Conservation (phyloP, 2,329 filamentous ascomycete species). For the Pseudofabraea citricarpa region DNA sequence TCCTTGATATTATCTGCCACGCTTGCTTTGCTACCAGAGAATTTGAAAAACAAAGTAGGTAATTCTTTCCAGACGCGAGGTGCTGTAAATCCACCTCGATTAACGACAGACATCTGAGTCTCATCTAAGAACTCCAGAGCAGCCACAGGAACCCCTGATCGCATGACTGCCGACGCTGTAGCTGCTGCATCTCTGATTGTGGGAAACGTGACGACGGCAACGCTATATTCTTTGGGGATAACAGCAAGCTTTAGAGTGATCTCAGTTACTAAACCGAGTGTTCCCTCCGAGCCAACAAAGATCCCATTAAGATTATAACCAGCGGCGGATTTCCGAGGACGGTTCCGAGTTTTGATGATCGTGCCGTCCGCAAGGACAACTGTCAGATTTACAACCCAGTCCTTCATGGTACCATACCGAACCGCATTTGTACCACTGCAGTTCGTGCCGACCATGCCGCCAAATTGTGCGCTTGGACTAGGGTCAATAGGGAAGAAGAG, state of each 20-base stretch:
- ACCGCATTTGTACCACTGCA: slow-evolving; percentile 76
- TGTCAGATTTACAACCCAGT: slow-evolving; percentile 80
- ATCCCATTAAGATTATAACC: slow-evolving; percentile 79
- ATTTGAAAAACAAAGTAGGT: slow-evolving; percentile 81
- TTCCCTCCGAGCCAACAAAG: slow-evolving; percentile 80
- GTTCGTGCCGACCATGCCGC: slow-evolving; percentile 79
- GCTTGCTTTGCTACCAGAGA: slow-evolving; percentile 73
- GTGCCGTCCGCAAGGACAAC: slow-evolving; percentile 76
- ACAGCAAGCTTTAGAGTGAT: slow-evolving; percentile 76
- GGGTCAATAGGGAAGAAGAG: slow-evolving; percentile 92
- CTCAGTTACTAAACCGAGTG: slow-evolving; percentile 76
- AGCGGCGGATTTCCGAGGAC: slow-evolving; percentile 77
- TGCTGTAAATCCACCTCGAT: slow-evolving; percentile 65
- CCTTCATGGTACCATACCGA: slow-evolving; percentile 80
- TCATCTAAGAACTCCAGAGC: slow-evolving; percentile 77
- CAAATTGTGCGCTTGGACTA: slow-evolving; percentile 64
- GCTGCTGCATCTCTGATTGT: slow-evolving; percentile 71
- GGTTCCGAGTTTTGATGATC: slow-evolving; percentile 70
- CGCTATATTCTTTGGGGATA: slow-evolving; percentile 69
- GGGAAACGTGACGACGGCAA: slow-evolving; percentile 76
- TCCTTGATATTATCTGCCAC: slow-evolving; percentile 71
- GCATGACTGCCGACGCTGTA: slow-evolving; percentile 68
- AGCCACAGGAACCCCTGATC: slow-evolving; percentile 42
- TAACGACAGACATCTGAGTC: slow-evolving; percentile 80
- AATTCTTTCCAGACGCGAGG: slow-evolving; percentile 68